Evolutionary conservation across 192 early-diverging fungal species (phyloP).

Genomic region (Backusella tuberculispora): DNA sequence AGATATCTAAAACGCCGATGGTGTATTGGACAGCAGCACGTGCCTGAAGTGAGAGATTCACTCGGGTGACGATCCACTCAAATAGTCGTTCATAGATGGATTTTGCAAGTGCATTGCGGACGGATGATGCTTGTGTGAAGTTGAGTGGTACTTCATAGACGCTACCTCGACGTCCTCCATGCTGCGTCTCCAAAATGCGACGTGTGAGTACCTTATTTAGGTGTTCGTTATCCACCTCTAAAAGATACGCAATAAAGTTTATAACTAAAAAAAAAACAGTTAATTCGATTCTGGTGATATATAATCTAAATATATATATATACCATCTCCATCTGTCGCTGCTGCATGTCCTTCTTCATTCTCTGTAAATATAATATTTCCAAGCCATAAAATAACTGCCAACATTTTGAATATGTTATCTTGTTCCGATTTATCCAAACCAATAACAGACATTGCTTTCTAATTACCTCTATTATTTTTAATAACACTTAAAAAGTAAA

Average conservation of each 20-base stretch:
- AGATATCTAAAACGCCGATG: slow-evolving; percentile 96
- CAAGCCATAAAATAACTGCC: slow-evolving; percentile 93
- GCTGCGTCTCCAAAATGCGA: slow-evolving; percentile 73
- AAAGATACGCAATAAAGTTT: slow-evolving; percentile 71
- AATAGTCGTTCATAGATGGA: slow-evolving; percentile 91
- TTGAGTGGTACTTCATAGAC: slow-evolving; percentile 90
- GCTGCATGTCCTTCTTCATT: slow-evolving; percentile 72
- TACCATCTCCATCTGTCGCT: slow-evolving; percentile 62
- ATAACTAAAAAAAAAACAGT: slow-evolving; percentile 60
- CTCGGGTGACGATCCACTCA: slow-evolving; percentile 95
- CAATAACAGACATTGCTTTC: slow-evolving; percentile 90
- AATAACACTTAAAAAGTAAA: not conserved
- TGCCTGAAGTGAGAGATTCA: slow-evolving; percentile 84
- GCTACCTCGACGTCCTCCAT: slow-evolving; percentile 72
- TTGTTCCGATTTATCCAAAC: slow-evolving; percentile 80
- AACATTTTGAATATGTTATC: slow-evolving; percentile 88
- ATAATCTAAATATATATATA: not conserved
- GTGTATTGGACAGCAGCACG: slow-evolving; percentile 59
- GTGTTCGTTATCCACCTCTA: slow-evolving; percentile 62
- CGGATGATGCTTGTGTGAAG: slow-evolving; percentile 82
- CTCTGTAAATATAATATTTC: slow-evolving; percentile 91
- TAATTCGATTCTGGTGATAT: no score
- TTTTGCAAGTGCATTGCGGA: slow-evolving; percentile 92
- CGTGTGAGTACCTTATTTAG: slow-evolving; percentile 66
- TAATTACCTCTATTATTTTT: slow-evolving; percentile 19